phyloP scores from a whole-genome alignment of 192 early-diverging fungal species.

The Coemansia erecta region DNA sequence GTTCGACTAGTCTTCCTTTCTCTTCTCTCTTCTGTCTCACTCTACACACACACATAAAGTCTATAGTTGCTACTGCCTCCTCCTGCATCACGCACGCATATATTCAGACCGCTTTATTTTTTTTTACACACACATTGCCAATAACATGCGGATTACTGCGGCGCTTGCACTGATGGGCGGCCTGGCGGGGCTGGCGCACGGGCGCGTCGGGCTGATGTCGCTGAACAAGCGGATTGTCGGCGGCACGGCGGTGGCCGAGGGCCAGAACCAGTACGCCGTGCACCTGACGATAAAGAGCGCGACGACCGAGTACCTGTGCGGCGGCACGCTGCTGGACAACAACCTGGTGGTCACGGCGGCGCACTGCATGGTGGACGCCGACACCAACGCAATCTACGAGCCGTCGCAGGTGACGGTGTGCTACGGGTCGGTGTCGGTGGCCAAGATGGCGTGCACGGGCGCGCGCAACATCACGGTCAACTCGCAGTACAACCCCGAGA shows the following conservation, averaged over 20 bases:
- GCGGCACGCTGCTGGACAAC: conserved; percentile 31
- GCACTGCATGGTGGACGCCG: conserved; percentile 37
- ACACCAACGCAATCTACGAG: conserved; percentile 15
- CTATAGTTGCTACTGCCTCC: background rate
- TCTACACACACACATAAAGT: background rate
- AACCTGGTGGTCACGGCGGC: conserved; percentile 42
- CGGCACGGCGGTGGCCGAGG: conserved; percentile 8
- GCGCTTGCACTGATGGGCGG: background rate
- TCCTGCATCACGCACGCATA: background rate
- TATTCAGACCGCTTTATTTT: background rate
- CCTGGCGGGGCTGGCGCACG: background rate
- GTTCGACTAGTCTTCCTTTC: background rate
- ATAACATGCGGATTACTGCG: background rate
- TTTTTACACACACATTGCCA: background rate
- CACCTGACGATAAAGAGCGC: conserved; percentile 26
- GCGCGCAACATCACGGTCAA: conserved; percentile 33
- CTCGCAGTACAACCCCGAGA: conserved; percentile 20
- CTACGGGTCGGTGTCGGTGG: conserved; percentile 29
- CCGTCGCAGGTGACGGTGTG: conserved; percentile 28
- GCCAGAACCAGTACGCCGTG: conserved; percentile 40
- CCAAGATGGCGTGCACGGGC: conserved; percentile 14
- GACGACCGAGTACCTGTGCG: conserved; percentile 30
- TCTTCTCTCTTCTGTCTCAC: background rate
- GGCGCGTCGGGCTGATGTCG: background rate
- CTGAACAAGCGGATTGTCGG: conserved; percentile 37